Conservation (phyloP, 2,329 filamentous ascomycete species). For the Nigrospora sphaerica region DNA sequence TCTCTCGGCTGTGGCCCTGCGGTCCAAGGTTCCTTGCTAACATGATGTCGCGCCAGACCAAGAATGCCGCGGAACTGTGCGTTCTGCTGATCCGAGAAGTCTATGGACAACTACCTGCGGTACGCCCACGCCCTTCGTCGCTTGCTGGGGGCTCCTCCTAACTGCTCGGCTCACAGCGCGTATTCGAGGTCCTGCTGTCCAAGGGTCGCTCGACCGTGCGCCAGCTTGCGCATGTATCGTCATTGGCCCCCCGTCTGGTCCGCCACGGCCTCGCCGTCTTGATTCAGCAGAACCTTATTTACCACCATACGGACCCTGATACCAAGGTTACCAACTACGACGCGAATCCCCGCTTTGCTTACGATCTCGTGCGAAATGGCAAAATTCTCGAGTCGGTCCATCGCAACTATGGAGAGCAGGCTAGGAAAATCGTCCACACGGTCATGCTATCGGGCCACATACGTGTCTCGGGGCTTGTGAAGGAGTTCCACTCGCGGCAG, state of each 20-base stretch:
- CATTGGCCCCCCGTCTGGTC: constrained; percentile 66
- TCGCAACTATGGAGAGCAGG: constrained; percentile 65
- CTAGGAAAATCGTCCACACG: constrained; percentile 66
- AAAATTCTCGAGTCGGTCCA: constrained; percentile 75
- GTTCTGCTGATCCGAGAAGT: constrained; percentile 81
- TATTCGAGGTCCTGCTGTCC: constrained; percentile 71
- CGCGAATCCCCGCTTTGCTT: constrained; percentile 72
- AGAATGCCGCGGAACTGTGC: constrained; percentile 81
- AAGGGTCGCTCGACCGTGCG: constrained; percentile 69
- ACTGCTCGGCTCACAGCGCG: constrained; percentile 51
- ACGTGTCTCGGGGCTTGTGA: constrained; percentile 57
- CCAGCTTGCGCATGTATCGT: constrained; percentile 64
- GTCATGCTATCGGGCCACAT: constrained; percentile 73
- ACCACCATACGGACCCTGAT: constrained; percentile 59
- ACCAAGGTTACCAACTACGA: constrained; percentile 70
- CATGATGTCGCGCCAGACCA: constrained; percentile 39
- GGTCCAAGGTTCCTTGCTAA: constrained; percentile 12
- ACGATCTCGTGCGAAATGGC: constrained; percentile 72
- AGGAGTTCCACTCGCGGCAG: constrained; percentile 20
- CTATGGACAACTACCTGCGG: constrained; percentile 86
- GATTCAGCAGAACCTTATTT: constrained; percentile 81
- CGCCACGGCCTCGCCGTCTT: constrained; percentile 78
- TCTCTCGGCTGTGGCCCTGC: too few species aligned
- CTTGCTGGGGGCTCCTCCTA: constrained; percentile 1
- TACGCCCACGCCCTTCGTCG: constrained; percentile 33